Base-by-base conservation (phyloP, 129 eudicot species). In the Flaveria sonorensis region DNA sequence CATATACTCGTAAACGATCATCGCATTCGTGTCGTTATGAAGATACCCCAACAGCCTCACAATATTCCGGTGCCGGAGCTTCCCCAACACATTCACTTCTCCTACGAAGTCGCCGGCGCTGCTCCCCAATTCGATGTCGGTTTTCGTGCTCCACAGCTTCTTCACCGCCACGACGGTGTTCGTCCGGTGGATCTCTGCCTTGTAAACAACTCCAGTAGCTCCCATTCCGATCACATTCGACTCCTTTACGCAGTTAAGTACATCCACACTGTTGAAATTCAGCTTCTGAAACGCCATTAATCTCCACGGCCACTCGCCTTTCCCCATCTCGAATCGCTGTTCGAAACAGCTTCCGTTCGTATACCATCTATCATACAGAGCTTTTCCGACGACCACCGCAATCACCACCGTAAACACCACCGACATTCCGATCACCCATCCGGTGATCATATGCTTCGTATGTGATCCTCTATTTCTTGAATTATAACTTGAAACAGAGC, bases 1-100 rank as follows among this genome's bases (percentile, higher is more conserved):
- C 98, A 93, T 90, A 68, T 82, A 93, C 86, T 93, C 96, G 18
- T 93, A 93, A 5, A 93, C 67, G 5, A 93, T 90, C 98, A 90
- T 87, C 28, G 91, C 96, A 20, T 87, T 91, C 32, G 47, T 67
- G 9, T 93, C 81, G 12, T 93, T 93, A 68, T 93, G 91, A 36
- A 93, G 90, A 68, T 88, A 90, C 16, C n/a, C 98, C 19, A 90
- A 28, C 46, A 93, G 71, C 46, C 88, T 83, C 2, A 93, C 97
- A 11, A 93, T 93, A 64, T 93, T 93, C 43, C 98, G 80, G 69
- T 93, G 98, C 79, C 98, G 87, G 65, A 93, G 79, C 57, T 81
- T 93, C 9, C 93, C 98, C 8, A 93, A 48, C 7, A 90, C 73
- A 43, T 93, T 87, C 28, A 90, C 98, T 67, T 93, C 98, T 16